Conservation (phyloP, 768 basidiomycete genomes). For the Termitomyces sp. region DNA sequence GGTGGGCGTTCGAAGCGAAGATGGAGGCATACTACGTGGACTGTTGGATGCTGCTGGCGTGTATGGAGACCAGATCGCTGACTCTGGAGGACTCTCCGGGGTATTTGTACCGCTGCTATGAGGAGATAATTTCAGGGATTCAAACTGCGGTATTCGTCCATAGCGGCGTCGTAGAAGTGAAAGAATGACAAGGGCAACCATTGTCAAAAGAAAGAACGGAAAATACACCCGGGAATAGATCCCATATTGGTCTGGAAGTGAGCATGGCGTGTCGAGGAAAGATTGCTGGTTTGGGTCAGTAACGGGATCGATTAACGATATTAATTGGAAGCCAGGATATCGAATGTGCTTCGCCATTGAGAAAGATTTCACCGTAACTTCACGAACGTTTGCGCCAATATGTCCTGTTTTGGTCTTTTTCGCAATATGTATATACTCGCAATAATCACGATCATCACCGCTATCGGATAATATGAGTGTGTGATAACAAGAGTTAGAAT, state of each 20-base stretch:
- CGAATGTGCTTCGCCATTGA: slow-evolving; percentile 69
- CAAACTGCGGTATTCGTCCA: slow-evolving; percentile 21
- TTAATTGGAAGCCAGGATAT: slow-evolving; percentile 79
- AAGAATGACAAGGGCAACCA: slow-evolving; percentile 44
- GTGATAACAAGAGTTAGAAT: neutral
- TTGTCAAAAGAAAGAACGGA: slow-evolving; percentile 41
- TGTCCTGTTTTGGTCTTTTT: slow-evolving; percentile 15
- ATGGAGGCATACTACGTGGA: slow-evolving; percentile 32
- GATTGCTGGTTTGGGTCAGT: slow-evolving; percentile 30
- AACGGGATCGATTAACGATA: slow-evolving; percentile 49
- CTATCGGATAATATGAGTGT: slow-evolving; percentile 26
- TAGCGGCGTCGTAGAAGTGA: slow-evolving; percentile 37
- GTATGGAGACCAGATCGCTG: slow-evolving; percentile 41
- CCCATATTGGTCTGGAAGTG: slow-evolving; percentile 67
- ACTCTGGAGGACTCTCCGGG: slow-evolving; percentile 25
- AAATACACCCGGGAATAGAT: slow-evolving; percentile 61
- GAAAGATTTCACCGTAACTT: slow-evolving; percentile 88
- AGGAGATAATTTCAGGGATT: slow-evolving; percentile 26
- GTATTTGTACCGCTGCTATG: slow-evolving; percentile 20
- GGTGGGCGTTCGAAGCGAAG: slow-evolving; percentile 36
- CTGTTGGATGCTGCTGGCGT: slow-evolving; percentile 30
- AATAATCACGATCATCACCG: slow-evolving; percentile 91
- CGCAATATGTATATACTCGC: slow-evolving; percentile 59
- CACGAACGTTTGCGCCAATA: slow-evolving; percentile 40
- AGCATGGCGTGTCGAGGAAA: slow-evolving; percentile 64